phyloP scores from a whole-genome alignment of 2,329 filamentous ascomycete species.

The Trichoderma sp. region DNA sequence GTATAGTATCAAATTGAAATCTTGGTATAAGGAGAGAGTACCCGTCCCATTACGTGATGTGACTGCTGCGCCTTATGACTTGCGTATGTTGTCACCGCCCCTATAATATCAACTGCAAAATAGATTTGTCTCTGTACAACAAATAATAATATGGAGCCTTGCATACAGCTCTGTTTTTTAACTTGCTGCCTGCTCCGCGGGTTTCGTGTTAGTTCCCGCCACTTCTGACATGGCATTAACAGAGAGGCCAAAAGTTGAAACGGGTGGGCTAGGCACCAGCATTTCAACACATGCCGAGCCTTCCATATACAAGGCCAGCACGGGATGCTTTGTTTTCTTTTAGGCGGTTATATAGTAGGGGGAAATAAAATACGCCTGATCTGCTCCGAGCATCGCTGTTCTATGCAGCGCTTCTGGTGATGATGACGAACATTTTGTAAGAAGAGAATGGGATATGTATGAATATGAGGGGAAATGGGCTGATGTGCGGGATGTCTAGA shows the following conservation, averaged over 20 bases:
- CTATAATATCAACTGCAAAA: neutral
- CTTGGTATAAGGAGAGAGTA: neutral
- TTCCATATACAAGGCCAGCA: neutral
- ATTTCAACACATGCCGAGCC: constrained; percentile 13
- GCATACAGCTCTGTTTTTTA: neutral
- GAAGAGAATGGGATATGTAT: no score
- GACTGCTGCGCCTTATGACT: neutral
- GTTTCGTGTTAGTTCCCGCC: neutral
- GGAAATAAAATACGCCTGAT: neutral
- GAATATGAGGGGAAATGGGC: neutral
- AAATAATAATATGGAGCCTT: neutral
- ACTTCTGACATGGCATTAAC: neutral
- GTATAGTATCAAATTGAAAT: neutral
- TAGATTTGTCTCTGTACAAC: neutral
- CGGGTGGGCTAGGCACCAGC: constrained; percentile 22
- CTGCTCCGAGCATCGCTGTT: neutral
- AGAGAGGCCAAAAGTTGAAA: constrained; percentile 4
- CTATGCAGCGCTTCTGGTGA: neutral
- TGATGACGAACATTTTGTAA: constrained; percentile 17
- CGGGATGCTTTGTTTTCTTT: neutral
- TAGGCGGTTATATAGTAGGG: neutral
- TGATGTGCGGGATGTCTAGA: neutral
- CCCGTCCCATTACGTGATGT: neutral
- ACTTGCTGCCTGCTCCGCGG: constrained; percentile 18
- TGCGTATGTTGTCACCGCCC: neutral